Evolutionary conservation across 306 rosid species (phyloP).

Genomic region (Medicago ruthenica): DNA sequence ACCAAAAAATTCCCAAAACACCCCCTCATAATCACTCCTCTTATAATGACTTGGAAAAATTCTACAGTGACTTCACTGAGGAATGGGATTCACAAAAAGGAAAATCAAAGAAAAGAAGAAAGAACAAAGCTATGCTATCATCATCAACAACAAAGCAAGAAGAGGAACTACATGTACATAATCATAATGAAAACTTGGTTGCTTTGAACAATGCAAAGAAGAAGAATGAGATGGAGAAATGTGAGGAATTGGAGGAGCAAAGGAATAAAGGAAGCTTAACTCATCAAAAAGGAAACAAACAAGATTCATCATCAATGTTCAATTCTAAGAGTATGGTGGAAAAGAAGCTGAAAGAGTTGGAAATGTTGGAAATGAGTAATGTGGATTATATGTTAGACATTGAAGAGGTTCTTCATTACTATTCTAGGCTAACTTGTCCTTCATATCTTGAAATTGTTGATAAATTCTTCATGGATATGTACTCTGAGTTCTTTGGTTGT

Average conservation of each 20-base stretch:
- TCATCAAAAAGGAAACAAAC: conserved; percentile 31
- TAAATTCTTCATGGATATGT: conserved; percentile 75
- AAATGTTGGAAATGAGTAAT: conserved; percentile 69
- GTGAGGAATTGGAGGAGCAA: conserved; percentile 15
- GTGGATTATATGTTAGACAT: conserved; percentile 80
- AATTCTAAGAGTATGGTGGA: conserved; percentile 47
- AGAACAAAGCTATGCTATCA: conserved; percentile 37
- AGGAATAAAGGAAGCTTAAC: conserved; percentile 28
- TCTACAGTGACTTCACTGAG: conserved; percentile 54
- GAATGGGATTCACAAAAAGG: conserved; percentile 52
- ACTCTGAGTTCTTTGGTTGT: conserved; percentile 53
- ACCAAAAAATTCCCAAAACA: conserved; percentile 75
- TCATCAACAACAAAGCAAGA: conserved; percentile 40
- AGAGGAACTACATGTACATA: conserved; percentile 27
- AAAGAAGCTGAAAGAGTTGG: conserved; percentile 76
- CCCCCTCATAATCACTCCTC: conserved; percentile 37
- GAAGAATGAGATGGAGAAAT: conserved; percentile 32
- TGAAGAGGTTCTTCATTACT: conserved; percentile 88
- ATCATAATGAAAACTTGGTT: conserved; percentile 7
- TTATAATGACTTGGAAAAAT: conserved; percentile 52
- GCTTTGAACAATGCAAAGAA: neutral
- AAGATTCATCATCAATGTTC: conserved; percentile 35
- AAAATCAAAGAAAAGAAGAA: conserved; percentile 39
- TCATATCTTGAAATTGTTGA: conserved; percentile 78
- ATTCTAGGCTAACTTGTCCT: conserved; percentile 81